Percentiles rank a stretch among this genome's conserved stretches.
These are phyloP conservation scores for Leccinum sublutescens DNA, from an alignment of 768 basidiomycete genomes.

Conservation along the genomic window DNA sequence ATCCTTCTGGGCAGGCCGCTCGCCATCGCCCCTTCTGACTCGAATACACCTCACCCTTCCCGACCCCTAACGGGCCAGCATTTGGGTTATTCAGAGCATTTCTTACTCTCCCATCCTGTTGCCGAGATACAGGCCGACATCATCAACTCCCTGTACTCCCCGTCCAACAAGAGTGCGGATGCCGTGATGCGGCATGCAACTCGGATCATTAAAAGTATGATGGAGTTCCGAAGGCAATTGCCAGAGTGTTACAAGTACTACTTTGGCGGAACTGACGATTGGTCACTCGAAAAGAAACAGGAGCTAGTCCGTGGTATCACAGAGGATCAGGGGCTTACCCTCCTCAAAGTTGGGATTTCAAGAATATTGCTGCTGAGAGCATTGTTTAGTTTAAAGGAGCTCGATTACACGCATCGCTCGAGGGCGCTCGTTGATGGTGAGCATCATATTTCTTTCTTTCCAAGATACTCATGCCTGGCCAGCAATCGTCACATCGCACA, in stretches of 20 bases:
- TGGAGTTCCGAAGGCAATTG: slow-evolving; percentile 63
- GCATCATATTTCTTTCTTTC: slow-evolving; percentile 17
- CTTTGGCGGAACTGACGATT: slow-evolving; percentile 76
- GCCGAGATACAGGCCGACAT: slow-evolving; percentile 88
- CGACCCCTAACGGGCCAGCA: slow-evolving; percentile 35
- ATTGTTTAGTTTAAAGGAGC: slow-evolving; percentile 72
- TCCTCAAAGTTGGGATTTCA: slow-evolving; percentile 80
- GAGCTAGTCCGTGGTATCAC: slow-evolving; percentile 71
- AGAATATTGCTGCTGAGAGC: slow-evolving; percentile 77
- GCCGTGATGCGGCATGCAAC: slow-evolving; percentile 73
- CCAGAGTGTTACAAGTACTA: slow-evolving; percentile 73
- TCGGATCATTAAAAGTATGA: slow-evolving; percentile 76
- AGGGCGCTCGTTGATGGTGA: slow-evolving; percentile 77
- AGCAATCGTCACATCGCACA: slow-evolving; percentile 87
- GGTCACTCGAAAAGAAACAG: slow-evolving; percentile 62
- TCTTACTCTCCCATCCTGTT: slow-evolving; percentile 69
- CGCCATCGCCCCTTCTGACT: slow-evolving; percentile 78
- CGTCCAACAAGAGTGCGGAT: slow-evolving; percentile 67
- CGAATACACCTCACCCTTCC: slow-evolving; percentile 72
- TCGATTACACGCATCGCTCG: slow-evolving; percentile 61
- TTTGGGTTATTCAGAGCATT: slow-evolving; percentile 72
- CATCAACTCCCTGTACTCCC: slow-evolving; percentile 81
- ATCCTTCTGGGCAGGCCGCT: slow-evolving; percentile 84
- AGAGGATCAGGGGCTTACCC: slow-evolving; percentile 77
- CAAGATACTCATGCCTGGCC: slow-evolving; percentile 6